Evolutionary conservation across 1,284 basidiomycete species (phyloP), one percentile per base, ranked within the genome.

Genomic region (Rhodotorula sp.): DNA sequence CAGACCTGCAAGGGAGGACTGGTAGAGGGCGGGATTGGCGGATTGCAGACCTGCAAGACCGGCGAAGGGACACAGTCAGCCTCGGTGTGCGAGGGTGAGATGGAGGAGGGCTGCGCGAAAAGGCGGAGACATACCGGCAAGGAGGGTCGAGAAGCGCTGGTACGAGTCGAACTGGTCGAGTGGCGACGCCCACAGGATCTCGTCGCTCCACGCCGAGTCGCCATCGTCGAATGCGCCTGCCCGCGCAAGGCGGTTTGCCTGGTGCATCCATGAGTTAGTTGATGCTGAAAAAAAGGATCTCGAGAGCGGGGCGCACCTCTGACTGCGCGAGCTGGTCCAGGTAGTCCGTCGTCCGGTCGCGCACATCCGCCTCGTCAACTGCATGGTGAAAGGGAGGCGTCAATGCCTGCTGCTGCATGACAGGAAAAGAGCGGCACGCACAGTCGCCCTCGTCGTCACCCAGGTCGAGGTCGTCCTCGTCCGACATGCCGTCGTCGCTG

Each of bases 131-230:
- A n/a, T 10, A 74, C 73, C 63, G 34, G 72, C 69, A 29, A 80
- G 66, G 4, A 77, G 70, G 1, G 39, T 39, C 22, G 75, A 72
- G 66, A 80, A 80, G 17, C 73, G 65, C 37, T 69, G 66, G 58
- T 80, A 80, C 15, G 73, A 74, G 64, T 80, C 79, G 36, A 80
- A 61, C 59, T 75, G 66, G 67, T 80, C 79, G 39, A 80, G 67
- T 10, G 79, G 79, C 13, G 78, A 78, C 19, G 77, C 76, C 76
- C 79, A 80, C 7, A 79, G 64, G 37, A 80, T 74, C 60, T 80
- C 79, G 46, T 79, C 76, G 51, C 75, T 77, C 76, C 79, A 80
- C 2, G 73, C 64, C 27, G 76, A 75, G 41, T 58, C 72, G 55
- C 69, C 73, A 22, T 77, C 76, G 22, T 59, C 60, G 1, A 74